Evolutionary conservation across 2,329 filamentous ascomycete genomes (phyloP).

Genomic region (Neopestalotiopsis sp.): DNA sequence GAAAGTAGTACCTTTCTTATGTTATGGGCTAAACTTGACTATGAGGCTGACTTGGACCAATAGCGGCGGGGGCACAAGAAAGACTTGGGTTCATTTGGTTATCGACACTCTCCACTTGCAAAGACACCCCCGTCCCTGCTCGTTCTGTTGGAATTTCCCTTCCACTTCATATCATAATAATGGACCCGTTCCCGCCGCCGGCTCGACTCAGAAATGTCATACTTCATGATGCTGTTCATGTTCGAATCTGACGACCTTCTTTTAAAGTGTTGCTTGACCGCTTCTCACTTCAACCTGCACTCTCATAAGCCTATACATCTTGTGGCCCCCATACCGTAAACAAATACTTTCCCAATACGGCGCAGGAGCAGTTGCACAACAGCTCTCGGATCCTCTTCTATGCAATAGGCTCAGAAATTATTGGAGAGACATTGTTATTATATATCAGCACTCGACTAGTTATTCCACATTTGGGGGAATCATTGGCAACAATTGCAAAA

Average conservation of each 20-base stretch:
- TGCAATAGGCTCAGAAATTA: background rate
- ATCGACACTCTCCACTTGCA: constrained; percentile 24
- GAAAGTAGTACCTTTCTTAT: no score
- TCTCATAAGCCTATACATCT: background rate
- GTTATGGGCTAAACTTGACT: constrained; percentile 15
- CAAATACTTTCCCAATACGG: background rate
- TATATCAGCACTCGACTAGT: background rate
- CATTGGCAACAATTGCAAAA: background rate
- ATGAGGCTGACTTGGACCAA: constrained; percentile 15
- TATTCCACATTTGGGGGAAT: background rate
- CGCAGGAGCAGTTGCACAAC: background rate
- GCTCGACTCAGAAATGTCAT: constrained; percentile 10
- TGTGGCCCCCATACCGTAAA: background rate
- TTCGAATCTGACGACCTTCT: constrained; percentile 7
- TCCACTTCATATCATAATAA: constrained; percentile 21
- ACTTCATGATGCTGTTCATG: constrained; percentile 18
- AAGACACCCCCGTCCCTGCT: constrained; percentile 26
- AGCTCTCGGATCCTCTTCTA: background rate
- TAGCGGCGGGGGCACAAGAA: constrained; percentile 21
- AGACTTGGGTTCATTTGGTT: constrained; percentile 14
- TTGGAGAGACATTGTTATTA: background rate
- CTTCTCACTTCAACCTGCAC: background rate
- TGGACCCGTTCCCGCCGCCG: background rate
- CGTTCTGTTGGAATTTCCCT: constrained; percentile 21
- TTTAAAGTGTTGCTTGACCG: background rate